These are phyloP conservation scores for Tulasnella sp. DNA, from an alignment of 768 basidiomycete species.

Conservation along the genomic window DNA sequence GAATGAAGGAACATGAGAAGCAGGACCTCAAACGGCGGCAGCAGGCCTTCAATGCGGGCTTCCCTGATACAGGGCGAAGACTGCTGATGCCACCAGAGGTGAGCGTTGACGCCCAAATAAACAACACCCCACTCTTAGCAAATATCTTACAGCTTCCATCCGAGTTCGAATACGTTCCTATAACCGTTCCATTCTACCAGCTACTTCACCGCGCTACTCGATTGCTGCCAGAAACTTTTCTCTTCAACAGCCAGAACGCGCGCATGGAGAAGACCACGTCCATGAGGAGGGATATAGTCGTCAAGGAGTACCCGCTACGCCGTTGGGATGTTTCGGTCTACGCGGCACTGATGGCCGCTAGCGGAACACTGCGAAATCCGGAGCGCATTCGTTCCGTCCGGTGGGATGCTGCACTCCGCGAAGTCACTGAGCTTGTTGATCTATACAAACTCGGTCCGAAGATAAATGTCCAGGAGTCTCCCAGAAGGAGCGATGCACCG, in stretches of 20 bases:
- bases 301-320: neutral
- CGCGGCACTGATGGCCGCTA: neutral
- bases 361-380: neutral
- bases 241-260: neutral
- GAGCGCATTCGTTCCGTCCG: neutral
- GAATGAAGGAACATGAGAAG: neutral
- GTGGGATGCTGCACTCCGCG: neutral
- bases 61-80: neutral
- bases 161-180: neutral
- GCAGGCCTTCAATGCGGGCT: neutral
- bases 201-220: neutral
- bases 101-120: neutral
- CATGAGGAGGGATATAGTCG: too few relatives aligned
- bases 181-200: neutral
- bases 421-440: neutral
- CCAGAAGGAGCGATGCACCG: neutral
- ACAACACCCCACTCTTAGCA: neutral
- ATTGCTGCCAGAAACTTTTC: neutral
- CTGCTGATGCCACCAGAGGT: neutral
- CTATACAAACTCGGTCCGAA: neutral
- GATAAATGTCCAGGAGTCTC: neutral
- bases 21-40: neutral
- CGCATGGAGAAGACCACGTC: too few relatives aligned
- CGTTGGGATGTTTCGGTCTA: neutral
- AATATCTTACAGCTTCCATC: neutral